Percentiles rank a stretch among this genome's conserved stretches.
Evolutionary conservation across 1,284 basidiomycete species (phyloP).

Genomic region (Rhodotorula glutinis): DNA sequence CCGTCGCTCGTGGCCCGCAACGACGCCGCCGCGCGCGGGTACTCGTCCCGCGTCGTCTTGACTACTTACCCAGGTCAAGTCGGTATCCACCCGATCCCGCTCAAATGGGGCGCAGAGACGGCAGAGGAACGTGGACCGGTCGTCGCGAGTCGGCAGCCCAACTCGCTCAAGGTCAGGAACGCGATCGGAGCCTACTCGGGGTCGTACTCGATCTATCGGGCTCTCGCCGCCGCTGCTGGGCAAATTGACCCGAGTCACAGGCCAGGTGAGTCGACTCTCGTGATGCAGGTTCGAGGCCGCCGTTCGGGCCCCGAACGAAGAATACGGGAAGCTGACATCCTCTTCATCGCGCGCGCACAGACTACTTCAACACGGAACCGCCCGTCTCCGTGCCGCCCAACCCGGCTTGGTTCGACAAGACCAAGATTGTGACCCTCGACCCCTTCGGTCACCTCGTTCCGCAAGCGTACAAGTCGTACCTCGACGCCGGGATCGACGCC

Average conservation of each 20-base stretch:
- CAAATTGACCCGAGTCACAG: slow-evolving; percentile 67
- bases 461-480: slow-evolving; percentile 61
- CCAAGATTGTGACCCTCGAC: slow-evolving; percentile 89
- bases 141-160: slow-evolving; percentile 79
- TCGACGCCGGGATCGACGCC: slow-evolving; percentile 58
- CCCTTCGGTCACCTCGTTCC: slow-evolving; percentile 91
- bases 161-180: slow-evolving; percentile 83
- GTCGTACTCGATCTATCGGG: slow-evolving; percentile 90
- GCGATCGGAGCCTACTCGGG: slow-evolving; percentile 91
- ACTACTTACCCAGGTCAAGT: slow-evolving; percentile 64
- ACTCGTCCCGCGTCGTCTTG: slow-evolving; percentile 3
- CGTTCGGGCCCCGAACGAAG: too few relatives aligned
- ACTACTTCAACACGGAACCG: slow-evolving; percentile 83
- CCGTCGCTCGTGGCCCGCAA: slow-evolving; percentile 34
- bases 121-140: slow-evolving; percentile 74
- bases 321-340: too few relatives aligned
- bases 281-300: too few relatives aligned
- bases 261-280: slow-evolving; percentile 40
- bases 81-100: slow-evolving; percentile 69
- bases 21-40: slow-evolving; percentile 12
- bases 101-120: slow-evolving; percentile 75
- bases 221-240: slow-evolving; percentile 86
- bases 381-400: slow-evolving; percentile 78
- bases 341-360: too few relatives aligned
- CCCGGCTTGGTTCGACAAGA: slow-evolving; percentile 72